Conservation (phyloP, 2,329 filamentous ascomycete species). For the Colletotrichum spaethianum region DNA sequence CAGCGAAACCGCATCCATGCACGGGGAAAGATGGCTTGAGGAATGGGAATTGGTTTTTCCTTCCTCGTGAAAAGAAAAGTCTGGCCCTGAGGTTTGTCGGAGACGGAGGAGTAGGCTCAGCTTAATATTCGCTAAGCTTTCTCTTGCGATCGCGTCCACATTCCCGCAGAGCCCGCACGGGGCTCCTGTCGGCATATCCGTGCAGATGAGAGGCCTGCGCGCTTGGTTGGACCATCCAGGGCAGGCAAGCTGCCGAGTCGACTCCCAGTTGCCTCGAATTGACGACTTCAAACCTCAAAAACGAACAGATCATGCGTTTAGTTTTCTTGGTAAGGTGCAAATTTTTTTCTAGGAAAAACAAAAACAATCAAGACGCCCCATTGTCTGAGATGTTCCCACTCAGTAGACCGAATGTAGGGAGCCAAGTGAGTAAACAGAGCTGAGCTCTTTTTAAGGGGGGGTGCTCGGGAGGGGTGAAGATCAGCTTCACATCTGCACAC, state of each 20-base stretch:
- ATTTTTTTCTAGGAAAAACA: constrained; percentile 14
- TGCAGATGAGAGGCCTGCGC: background rate
- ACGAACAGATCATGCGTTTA: constrained; percentile 4
- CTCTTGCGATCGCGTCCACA: background rate
- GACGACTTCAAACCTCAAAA: background rate
- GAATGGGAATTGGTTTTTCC: constrained; percentile 28
- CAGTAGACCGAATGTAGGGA: constrained; percentile 39
- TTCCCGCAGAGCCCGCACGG: background rate
- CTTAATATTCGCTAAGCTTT: background rate
- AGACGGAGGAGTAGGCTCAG: background rate
- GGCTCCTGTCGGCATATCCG: background rate
- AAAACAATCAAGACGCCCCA: constrained; percentile 21
- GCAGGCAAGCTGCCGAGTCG: background rate
- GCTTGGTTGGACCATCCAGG: background rate
- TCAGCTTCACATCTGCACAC: constrained; percentile 12
- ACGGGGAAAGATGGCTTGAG: background rate
- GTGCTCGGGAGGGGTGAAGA: background rate
- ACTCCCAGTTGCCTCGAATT: background rate
- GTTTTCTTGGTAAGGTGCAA: constrained; percentile 10
- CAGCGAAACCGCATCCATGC: background rate
- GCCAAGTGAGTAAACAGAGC: constrained; percentile 26
- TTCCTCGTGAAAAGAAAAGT: background rate
- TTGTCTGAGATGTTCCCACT: constrained; percentile 34
- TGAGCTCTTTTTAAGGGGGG: background rate
- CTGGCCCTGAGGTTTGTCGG: background rate